Conservation (phyloP, 306 rosid species). For the Trichosanthes cucumerina region DNA sequence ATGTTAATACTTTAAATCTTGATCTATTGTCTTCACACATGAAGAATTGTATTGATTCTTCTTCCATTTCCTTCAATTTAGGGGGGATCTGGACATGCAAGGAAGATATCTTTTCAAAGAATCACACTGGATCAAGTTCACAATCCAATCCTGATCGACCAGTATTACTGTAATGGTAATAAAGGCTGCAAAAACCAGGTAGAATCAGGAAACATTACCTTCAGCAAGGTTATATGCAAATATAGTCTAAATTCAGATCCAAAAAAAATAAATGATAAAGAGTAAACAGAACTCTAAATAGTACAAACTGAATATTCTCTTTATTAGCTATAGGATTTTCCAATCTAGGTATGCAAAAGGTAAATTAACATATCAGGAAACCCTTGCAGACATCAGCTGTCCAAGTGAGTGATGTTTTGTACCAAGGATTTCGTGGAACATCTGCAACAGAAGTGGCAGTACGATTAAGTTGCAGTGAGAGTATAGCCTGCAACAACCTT, state of each 20-base stretch:
- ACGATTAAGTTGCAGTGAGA: conserved; percentile 7
- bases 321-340: neutral
- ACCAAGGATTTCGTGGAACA: conserved; percentile 13
- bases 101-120: neutral
- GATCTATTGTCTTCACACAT: neutral
- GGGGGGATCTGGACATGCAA: conserved; percentile 15
- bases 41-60: neutral
- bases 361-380: neutral
- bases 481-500: conserved; percentile 8
- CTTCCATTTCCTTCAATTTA: neutral
- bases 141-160: conserved; percentile 10
- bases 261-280: neutral
- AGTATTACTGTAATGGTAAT: conserved; percentile 1
- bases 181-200: neutral
- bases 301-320: neutral
- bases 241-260: neutral
- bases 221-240: neutral
- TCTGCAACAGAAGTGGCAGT: conserved; percentile 12
- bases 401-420: conserved; percentile 8
- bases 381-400: conserved; percentile 17
- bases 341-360: neutral
- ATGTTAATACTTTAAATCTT: neutral
- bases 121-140: conserved; percentile 4
- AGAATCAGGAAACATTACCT: neutral
- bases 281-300: neutral